phyloP scores from a whole-genome alignment of 1,284 basidiomycete genomes.

The Ganoderma multipileum region DNA sequence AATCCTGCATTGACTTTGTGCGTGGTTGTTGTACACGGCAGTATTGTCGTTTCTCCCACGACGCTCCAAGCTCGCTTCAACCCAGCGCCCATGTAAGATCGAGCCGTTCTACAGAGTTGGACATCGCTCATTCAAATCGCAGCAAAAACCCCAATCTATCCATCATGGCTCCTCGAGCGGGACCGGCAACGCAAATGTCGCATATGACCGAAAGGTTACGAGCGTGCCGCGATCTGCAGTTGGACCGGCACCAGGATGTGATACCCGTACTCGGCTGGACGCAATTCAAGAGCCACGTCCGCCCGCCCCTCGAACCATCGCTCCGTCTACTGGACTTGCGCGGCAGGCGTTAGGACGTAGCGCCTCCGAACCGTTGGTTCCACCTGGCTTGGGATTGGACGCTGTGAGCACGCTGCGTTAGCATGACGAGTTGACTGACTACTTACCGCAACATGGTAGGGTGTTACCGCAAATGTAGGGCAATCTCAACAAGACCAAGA shows the following conservation, averaged over 20 bases:
- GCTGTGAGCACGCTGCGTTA: constrained; percentile 19
- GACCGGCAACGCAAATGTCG: background rate
- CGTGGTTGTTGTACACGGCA: constrained; percentile 13
- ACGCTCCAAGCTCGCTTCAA: background rate
- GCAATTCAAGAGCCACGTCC: background rate
- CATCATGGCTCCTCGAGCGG: background rate
- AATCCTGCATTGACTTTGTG: constrained; percentile 16
- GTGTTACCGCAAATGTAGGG: background rate
- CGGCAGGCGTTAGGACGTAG: background rate
- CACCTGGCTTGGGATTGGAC: constrained; percentile 39
- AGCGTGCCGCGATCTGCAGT: background rate
- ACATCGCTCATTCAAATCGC: background rate
- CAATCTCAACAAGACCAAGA: background rate
- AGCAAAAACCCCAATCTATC: background rate
- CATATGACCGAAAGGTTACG: background rate
- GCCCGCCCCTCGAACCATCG: background rate
- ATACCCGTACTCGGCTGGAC: background rate
- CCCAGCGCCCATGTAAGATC: background rate
- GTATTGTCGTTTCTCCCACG: constrained; percentile 21
- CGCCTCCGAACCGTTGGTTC: constrained; percentile 28
- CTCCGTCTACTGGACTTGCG: background rate
- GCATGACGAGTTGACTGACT: background rate
- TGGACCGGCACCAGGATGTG: no score
- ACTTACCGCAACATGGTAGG: background rate
- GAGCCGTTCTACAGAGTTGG: background rate